These are phyloP conservation scores for Corymbia citriodora DNA, from an alignment of 441 rosid species.

Conservation along the genomic window DNA sequence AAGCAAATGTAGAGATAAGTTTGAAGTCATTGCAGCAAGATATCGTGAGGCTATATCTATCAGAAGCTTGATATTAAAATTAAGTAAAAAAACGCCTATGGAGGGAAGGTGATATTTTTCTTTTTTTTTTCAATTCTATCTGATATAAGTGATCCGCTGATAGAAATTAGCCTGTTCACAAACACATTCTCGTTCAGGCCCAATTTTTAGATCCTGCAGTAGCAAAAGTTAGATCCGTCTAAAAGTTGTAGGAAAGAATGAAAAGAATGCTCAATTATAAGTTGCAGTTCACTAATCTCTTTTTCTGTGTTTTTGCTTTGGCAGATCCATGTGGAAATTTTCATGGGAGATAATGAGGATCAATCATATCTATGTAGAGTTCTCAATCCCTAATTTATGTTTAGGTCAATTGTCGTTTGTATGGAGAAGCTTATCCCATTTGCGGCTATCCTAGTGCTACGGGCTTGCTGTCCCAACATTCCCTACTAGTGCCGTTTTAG, in stretches of 20 bases:
- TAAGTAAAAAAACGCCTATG: not conserved
- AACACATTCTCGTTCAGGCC: not conserved
- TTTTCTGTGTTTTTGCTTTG: not conserved
- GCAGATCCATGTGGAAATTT: not conserved
- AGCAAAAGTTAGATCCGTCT: not conserved
- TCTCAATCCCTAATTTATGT: not conserved
- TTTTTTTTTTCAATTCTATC: too few species aligned
- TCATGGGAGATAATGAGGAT: not conserved
- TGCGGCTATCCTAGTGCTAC: not conserved
- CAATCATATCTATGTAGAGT: not conserved
- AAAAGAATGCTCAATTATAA: not conserved
- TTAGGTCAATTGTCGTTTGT: not conserved
- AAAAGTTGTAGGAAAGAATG: not conserved
- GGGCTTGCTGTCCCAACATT: not conserved
- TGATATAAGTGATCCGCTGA: fast-evolving
- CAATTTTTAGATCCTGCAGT: fast-evolving
- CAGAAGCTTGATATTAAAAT: not conserved
- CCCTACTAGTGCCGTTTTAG: not conserved
- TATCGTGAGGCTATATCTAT: too few species aligned
- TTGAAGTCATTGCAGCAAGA: too few species aligned
- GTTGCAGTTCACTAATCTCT: fast-evolving
- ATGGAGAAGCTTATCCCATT: not conserved
- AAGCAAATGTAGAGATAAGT: too few species aligned
- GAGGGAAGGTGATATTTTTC: not conserved
- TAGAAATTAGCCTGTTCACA: not conserved